A percentile compares a stretch with the other conserved stretches of the same genome.
Evolutionary conservation across 2,329 filamentous ascomycete genomes (phyloP).

Genomic region (Monilinia vaccinii-corymbosi): DNA sequence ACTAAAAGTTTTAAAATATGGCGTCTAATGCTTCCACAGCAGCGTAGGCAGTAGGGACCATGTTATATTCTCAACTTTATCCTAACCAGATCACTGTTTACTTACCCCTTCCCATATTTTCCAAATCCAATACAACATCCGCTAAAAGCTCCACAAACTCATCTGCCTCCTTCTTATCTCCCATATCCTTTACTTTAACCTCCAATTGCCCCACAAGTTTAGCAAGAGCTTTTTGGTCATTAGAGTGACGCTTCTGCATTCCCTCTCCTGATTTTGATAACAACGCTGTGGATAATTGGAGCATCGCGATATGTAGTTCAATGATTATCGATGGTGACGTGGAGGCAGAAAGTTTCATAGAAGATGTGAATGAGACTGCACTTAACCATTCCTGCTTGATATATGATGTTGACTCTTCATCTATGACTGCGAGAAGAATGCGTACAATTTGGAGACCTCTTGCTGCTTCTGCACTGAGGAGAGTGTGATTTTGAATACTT

Average conservation of each 20-base stretch:
- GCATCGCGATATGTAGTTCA: constrained; percentile 44
- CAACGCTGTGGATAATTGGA: constrained; percentile 48
- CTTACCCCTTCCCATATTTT: constrained; percentile 4
- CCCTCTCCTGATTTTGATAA: constrained; percentile 38
- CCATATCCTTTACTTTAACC: constrained; percentile 15
- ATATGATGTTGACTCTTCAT: constrained; percentile 36
- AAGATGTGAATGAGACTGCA: constrained; percentile 42
- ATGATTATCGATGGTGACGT: constrained; percentile 14
- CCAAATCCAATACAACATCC: constrained; percentile 7
- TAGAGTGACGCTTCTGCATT: constrained; percentile 40
- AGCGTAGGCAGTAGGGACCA: no score
- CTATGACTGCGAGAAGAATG: constrained; percentile 43
- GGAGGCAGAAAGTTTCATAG: constrained; percentile 17
- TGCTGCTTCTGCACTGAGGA: constrained; percentile 31
- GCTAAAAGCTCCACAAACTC: constrained; percentile 36
- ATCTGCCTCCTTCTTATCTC: constrained; percentile 23
- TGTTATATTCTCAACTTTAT: neutral
- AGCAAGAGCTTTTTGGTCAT: constrained; percentile 42
- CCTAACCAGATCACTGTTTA: neutral
- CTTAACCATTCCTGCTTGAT: constrained; percentile 47
- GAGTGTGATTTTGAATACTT: neutral
- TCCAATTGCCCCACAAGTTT: constrained; percentile 39
- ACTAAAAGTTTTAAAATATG: neutral
- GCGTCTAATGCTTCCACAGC: neutral
- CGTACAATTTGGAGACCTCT: constrained; percentile 48